A percentile compares a stretch with the other conserved stretches of the same genome.
Conservation (phyloP, 2,329 filamentous ascomycete species). For the Xylaria sp. region DNA sequence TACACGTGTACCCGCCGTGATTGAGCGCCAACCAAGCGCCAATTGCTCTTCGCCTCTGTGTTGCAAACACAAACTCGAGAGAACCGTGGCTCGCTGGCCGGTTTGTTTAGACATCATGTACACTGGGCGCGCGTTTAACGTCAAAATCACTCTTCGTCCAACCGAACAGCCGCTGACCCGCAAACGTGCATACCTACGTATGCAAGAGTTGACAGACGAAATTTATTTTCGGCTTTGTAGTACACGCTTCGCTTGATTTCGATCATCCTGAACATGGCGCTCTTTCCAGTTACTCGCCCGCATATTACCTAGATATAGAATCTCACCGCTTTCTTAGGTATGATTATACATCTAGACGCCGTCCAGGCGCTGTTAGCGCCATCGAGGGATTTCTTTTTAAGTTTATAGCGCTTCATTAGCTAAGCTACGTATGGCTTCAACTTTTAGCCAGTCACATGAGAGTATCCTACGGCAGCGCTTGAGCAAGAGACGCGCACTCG, state of each 20-base stretch:
- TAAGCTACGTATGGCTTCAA: neutral
- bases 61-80: neutral
- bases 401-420: neutral
- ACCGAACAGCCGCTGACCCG: constrained; percentile 26
- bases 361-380: neutral
- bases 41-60: constrained; percentile 21
- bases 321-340: neutral
- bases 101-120: constrained; percentile 10
- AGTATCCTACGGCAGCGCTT: neutral
- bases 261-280: too few relatives aligned
- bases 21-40: constrained; percentile 20
- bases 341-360: neutral
- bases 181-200: neutral
- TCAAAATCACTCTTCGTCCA: neutral
- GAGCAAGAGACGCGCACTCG: neutral
- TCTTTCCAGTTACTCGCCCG: neutral
- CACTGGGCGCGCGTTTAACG: constrained; percentile 35
- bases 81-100: constrained; percentile 5
- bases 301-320: neutral
- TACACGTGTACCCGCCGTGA: constrained; percentile 35
- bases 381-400: neutral
- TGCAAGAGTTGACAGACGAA: neutral
- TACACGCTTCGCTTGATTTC: too few relatives aligned
- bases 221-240: constrained; percentile 14
- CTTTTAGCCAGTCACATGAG: too few relatives aligned